These are phyloP conservation scores for Geotrichum histeridarum DNA, from an alignment of 1,139 yeast species.

Conservation along the genomic window DNA sequence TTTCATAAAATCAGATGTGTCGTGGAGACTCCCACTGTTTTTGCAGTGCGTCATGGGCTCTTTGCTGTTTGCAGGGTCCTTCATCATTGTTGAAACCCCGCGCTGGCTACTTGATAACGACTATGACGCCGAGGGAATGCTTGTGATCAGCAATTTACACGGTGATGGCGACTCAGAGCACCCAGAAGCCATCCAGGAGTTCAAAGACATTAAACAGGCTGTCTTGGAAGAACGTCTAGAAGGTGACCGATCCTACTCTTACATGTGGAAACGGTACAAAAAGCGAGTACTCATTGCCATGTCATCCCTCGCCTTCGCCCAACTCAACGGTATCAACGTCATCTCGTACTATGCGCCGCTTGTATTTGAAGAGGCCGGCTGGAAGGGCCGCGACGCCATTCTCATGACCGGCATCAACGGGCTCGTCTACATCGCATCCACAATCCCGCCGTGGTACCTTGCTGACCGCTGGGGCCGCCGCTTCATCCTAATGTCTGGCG, in stretches of 20 bases:
- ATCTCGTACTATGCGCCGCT: constrained; percentile 89
- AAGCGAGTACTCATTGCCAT: constrained; percentile 80
- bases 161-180: constrained; percentile 56
- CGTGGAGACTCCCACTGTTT: constrained; percentile 77
- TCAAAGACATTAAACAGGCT: constrained; percentile 69
- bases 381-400: constrained; percentile 82
- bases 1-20: constrained; percentile 48
- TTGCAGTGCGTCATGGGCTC: constrained; percentile 74
- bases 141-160: constrained; percentile 72
- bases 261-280: constrained; percentile 65
- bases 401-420: constrained; percentile 91
- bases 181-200: constrained; percentile 59
- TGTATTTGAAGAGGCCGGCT: constrained; percentile 91
- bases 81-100: constrained; percentile 78
- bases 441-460: constrained; percentile 86
- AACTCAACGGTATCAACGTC: constrained; percentile 85
- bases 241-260: constrained; percentile 65
- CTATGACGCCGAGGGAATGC: constrained; percentile 80
- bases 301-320: constrained; percentile 88
- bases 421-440: constrained; percentile 62
- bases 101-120: constrained; percentile 85
- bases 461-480: constrained; percentile 90
- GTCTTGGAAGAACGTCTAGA: constrained; percentile 71
- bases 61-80: constrained; percentile 63
- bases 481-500: constrained; percentile 71